These are phyloP conservation scores for Coemansia sp. DNA, from an alignment of 192 early-diverging fungal genomes.

Conservation along the genomic window DNA sequence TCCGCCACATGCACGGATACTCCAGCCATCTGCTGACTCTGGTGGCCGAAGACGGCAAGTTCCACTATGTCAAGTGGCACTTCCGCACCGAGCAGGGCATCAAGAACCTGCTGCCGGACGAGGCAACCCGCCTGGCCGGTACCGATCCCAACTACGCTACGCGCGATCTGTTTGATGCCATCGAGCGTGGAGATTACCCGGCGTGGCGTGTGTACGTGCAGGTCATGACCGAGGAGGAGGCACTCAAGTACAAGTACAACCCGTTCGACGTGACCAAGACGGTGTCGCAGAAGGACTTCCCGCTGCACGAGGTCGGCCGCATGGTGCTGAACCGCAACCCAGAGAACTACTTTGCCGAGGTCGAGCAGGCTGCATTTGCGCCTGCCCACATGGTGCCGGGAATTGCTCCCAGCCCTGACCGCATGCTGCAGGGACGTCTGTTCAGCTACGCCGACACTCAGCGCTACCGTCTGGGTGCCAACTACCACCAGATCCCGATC, in stretches of 20 bases:
- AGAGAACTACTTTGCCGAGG: constrained; percentile 83
- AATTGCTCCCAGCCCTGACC: constrained; percentile 74
- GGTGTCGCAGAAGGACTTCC: constrained; percentile 74
- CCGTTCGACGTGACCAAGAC: constrained; percentile 84
- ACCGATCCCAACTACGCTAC: constrained; percentile 72
- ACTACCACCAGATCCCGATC: constrained; percentile 80
- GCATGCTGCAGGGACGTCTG: constrained; percentile 81
- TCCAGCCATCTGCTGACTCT: constrained; percentile 75
- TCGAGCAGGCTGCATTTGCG: constrained; percentile 79
- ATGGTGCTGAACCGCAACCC: constrained; percentile 80
- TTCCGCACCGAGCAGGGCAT: constrained; percentile 68
- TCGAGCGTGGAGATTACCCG: constrained; percentile 66
- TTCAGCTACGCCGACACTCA: constrained; percentile 88
- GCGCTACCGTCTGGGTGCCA: constrained; percentile 76
- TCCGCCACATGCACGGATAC: constrained; percentile 81
- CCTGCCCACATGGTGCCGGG: constrained; percentile 78
- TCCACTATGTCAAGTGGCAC: constrained; percentile 82
- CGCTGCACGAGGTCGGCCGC: constrained; percentile 72
- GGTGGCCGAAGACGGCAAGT: constrained; percentile 65
- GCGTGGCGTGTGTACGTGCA: constrained; percentile 74
- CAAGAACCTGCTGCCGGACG: constrained; percentile 64
- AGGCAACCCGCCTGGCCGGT: constrained; percentile 59
- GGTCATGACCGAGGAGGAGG: constrained; percentile 70
- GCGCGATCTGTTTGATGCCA: constrained; percentile 73
- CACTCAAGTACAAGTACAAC: constrained; percentile 70